Conservation (phyloP, 148 eudicot species). For the Chenopodium suecicum region DNA sequence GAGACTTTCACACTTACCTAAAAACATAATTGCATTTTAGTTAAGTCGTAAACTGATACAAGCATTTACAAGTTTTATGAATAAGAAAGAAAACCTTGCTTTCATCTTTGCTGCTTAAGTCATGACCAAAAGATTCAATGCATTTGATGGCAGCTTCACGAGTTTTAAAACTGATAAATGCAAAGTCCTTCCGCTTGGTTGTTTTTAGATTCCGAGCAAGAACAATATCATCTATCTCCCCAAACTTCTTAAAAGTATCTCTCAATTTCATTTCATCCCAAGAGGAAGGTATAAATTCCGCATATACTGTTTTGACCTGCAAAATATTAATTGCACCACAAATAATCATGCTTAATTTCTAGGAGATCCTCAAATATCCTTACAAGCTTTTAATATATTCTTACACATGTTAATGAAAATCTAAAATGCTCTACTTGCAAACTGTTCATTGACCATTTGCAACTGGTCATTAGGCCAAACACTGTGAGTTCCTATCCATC, state of each 20-base stretch:
- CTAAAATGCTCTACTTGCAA: background rate
- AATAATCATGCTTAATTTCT: constrained; percentile 10
- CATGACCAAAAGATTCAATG: constrained; percentile 45
- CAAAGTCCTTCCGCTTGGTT: constrained; percentile 59
- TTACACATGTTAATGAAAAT: background rate
- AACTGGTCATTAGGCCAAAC: constrained; percentile 6
- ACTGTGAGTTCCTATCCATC: background rate
- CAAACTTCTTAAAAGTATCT: constrained; percentile 50
- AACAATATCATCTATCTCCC: constrained; percentile 64
- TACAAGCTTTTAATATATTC: background rate
- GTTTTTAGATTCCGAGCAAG: constrained; percentile 53
- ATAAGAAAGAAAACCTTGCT: constrained; percentile 43
- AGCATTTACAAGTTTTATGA: background rate
- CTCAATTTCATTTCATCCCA: constrained; percentile 64
- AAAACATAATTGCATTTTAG: constrained; percentile 8
- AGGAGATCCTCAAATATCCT: background rate
- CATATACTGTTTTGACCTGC: constrained; percentile 67
- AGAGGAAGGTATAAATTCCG: constrained; percentile 56
- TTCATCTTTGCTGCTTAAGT: constrained; percentile 27
- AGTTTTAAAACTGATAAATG: constrained; percentile 53
- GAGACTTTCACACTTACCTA: constrained; percentile 58
- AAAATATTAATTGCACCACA: constrained; percentile 9
- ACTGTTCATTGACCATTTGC: background rate
- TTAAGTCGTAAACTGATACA: background rate
- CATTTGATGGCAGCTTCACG: constrained; percentile 69